Base-by-base conservation (phyloP, 257 asterid genomes). In the Cruciata laevipes region DNA sequence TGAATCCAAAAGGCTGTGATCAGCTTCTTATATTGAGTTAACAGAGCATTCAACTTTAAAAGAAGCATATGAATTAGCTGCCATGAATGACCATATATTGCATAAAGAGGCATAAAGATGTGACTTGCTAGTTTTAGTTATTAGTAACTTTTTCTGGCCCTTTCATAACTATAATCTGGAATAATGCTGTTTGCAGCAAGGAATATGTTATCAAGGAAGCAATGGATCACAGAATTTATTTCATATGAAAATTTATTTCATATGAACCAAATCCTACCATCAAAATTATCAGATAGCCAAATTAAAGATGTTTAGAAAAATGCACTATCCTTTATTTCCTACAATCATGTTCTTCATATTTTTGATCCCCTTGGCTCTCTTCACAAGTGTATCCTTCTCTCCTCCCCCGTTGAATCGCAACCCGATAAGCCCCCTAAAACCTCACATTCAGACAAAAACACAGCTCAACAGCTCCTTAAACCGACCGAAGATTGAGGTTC, bases 131-230 rank as follows among this genome's bases (percentile, higher is more conserved):
- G 51, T 56, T 66, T 61, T 9, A 49, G 61, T 24, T 17, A 73
- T 51, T 20, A 18, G 47, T 3, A 5, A 32, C 40, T 56, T 31
- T 72, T 79, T 75, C 56, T 68, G 49, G 64, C 38, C 68, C 53
- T 78, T 64, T 71, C 66, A 31, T 21, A 56, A 38, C 51, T 5
- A 44, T 61, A 10, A 55, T 53, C 61, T 18, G 59, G 83, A 79
- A 73, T 72, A 75, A 55, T 61, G 42, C 74, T 47, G 2, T 13
- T 31, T 69, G 68, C 78, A 65, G 78, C 76, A 79, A 79, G 69
- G 83, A 72, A 79, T 79, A 79, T 65, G 69, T 62, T 72, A 60
- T 16, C 56, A 24, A 38, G 66, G 69, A 75, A 75, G 83, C 44
- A 79, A 79, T 69, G 83, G 58, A 79, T 73, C 74, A 20, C n/a